Evolutionary conservation across 352 stramenopile species (phyloP).

Genomic region (Pythium volutum): DNA sequence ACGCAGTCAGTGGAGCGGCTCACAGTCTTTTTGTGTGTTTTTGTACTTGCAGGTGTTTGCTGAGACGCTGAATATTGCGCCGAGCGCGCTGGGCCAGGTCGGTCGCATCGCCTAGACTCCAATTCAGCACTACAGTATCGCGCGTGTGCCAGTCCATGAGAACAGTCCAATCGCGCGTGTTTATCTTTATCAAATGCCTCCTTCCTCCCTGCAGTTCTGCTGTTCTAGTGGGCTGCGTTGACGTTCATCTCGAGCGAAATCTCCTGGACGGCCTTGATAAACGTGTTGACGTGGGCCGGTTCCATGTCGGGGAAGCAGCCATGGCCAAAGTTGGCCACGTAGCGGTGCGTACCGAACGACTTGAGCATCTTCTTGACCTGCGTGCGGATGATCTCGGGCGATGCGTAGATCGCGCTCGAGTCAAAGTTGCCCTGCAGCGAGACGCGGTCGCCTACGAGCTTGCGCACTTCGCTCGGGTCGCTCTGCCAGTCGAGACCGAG

Average conservation of each 20-base stretch:
- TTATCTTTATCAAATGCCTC: slow-evolving; percentile 31
- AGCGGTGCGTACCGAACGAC: slow-evolving; percentile 91
- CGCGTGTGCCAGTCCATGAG: too few species aligned
- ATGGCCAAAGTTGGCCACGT: slow-evolving; percentile 98
- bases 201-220: neutral
- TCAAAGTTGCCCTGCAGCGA: slow-evolving; percentile 93
- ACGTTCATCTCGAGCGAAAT: slow-evolving; percentile 87
- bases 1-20: neutral
- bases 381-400: slow-evolving; percentile 79
- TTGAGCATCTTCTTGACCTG: slow-evolving; percentile 93
- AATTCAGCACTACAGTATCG: neutral
- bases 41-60: slow-evolving; percentile 43
- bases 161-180: neutral
- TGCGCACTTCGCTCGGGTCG: slow-evolving; percentile 84
- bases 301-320: slow-evolving; percentile 96
- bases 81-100: slow-evolving; percentile 16
- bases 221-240: slow-evolving; percentile 28
- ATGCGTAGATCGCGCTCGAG: slow-evolving; percentile 86
- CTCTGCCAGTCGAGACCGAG: slow-evolving; percentile 93
- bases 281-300: slow-evolving; percentile 91
- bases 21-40: slow-evolving; percentile 12
- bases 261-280: slow-evolving; percentile 96
- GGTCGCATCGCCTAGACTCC: slow-evolving; percentile 24
- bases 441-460: slow-evolving; percentile 66
- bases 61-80: slow-evolving; percentile 62